Conservation (phyloP, 352 stramenopile species). For the Aphanomyces euteiches region DNA sequence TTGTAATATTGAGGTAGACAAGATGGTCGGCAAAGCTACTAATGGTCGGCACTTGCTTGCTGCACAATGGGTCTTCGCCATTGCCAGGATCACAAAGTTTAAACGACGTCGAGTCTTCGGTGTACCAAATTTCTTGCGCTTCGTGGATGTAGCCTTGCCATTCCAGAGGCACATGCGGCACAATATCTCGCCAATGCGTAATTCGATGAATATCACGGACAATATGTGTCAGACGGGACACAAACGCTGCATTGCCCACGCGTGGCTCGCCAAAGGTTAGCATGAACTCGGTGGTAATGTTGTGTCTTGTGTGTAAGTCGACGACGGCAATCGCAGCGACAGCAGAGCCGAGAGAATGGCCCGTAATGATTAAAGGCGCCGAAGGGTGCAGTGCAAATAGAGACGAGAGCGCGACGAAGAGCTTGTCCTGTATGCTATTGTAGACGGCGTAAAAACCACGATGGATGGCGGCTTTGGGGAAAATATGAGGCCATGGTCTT, state of each 20-base stretch:
- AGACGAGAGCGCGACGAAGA: constrained; percentile 40
- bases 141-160: constrained; percentile 75
- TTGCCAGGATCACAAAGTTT: constrained; percentile 50
- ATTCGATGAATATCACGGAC: constrained; percentile 64
- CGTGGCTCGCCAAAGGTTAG: constrained; percentile 79
- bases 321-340: constrained; percentile 71
- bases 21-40: constrained; percentile 77
- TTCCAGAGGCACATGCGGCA: constrained; percentile 70
- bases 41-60: constrained; percentile 65
- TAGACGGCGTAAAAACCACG: constrained; percentile 82
- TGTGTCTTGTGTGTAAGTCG: constrained; percentile 60
- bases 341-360: constrained; percentile 70
- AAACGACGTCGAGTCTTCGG: constrained; percentile 66
- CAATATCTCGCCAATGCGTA: constrained; percentile 73
- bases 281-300: constrained; percentile 48
- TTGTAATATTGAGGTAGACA: constrained; percentile 84
- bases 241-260: constrained; percentile 69
- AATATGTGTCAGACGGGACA: constrained; percentile 44
- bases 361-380: constrained; percentile 56
- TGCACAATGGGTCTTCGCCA: constrained; percentile 66
- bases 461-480: constrained; percentile 61
- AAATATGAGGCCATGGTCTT: constrained; percentile 49
- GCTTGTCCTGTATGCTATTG: constrained; percentile 49
- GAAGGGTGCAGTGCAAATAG: constrained; percentile 41
- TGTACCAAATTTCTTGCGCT: constrained; percentile 79